Conservation (phyloP, 2,329 filamentous ascomycete genomes). For the Pleurostoma richardsiae region DNA sequence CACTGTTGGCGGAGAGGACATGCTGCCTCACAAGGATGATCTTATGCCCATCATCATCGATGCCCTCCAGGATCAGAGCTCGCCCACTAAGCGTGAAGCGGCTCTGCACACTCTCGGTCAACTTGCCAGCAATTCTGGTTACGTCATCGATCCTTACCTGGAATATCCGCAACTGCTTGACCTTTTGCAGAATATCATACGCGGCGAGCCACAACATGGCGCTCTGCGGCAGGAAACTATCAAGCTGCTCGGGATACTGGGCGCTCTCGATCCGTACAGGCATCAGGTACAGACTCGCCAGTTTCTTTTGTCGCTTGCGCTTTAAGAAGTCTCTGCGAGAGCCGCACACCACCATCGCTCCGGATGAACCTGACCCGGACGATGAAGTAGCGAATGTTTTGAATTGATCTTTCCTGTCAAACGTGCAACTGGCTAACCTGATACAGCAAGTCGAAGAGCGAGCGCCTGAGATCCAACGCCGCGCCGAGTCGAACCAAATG, state of each 20-base stretch:
- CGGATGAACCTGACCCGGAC: constrained; percentile 8
- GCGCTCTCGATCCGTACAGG: constrained; percentile 92
- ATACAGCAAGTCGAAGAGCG: constrained; percentile 77
- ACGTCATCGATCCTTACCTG: constrained; percentile 93
- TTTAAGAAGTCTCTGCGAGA: constrained; percentile 1
- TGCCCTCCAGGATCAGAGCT: constrained; percentile 89
- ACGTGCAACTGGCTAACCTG: constrained; percentile 9
- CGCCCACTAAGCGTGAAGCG: constrained; percentile 82
- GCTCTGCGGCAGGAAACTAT: constrained; percentile 89
- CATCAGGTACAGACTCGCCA: constrained; percentile 57
- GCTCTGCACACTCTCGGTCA: constrained; percentile 88
- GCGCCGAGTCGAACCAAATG: constrained; percentile 58
- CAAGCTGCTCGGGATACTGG: constrained; percentile 91
- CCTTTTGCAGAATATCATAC: constrained; percentile 89
- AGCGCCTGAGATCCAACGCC: constrained; percentile 73
- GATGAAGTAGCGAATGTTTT: constrained; percentile 5
- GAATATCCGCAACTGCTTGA: constrained; percentile 93
- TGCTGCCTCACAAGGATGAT: constrained; percentile 84
- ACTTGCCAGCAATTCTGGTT: constrained; percentile 91
- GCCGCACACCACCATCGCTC: constrained; percentile 8
- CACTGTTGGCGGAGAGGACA: constrained; percentile 88
- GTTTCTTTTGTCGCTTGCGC: constrained; percentile 1
- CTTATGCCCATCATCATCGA: constrained; percentile 95
- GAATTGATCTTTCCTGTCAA: not conserved
- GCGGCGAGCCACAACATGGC: constrained; percentile 79